Evolutionary conservation across 2,329 filamentous ascomycete species (phyloP), one percentile per base, ranked within the genome.

Genomic region (Alternaria hordeiaustralica): DNA sequence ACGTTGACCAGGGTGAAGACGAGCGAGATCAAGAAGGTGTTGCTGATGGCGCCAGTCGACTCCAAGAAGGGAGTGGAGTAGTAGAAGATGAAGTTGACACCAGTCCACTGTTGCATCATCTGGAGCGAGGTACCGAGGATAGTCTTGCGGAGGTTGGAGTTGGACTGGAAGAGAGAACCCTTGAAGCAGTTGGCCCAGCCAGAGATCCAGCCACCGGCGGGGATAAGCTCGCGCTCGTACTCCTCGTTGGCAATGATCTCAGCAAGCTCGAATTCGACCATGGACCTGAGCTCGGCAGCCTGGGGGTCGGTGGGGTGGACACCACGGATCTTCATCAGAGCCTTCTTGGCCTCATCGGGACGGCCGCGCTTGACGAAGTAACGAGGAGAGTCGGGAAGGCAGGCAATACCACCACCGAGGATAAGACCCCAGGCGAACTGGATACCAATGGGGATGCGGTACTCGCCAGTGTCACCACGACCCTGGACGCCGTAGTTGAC

Each of bases 1-100:
- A 96, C 92, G 83, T 97, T 97, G 84, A 97, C 92, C 58, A 96
- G 87, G 67, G 92, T 96, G 81, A 93, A 95, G 83, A 97, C 87
- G 76, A 97, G 85, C 62, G 89, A 91, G 78, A 96, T 94, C 73
- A 96, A 80, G 87, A 97, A 97, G 46, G 88, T 85, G 85, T 97
- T 90, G 65, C 77, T 71, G 75, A 96, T 93, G 70, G 90, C 90
- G 30, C 91, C 90, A 25, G 89, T 89, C 81, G 49, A 53, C 11
- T 91, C 82, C 83, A 97, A 92, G 89, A 97, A 96, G 64, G 91
- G 88, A 36, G 92, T 93, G 44, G 92, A 93, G 84, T 81, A 84
- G 74, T 82, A 82, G 66, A 79, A 73, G 55, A 74, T 92, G 83
- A 96, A 96, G 87, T 97, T 97, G 83, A 97, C 91, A 85, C 93